A percentile compares a stretch with the other conserved stretches of the same genome.
Evolutionary conservation across 2,329 filamentous ascomycete species (phyloP).

Genomic region (Xylaria sp.): DNA sequence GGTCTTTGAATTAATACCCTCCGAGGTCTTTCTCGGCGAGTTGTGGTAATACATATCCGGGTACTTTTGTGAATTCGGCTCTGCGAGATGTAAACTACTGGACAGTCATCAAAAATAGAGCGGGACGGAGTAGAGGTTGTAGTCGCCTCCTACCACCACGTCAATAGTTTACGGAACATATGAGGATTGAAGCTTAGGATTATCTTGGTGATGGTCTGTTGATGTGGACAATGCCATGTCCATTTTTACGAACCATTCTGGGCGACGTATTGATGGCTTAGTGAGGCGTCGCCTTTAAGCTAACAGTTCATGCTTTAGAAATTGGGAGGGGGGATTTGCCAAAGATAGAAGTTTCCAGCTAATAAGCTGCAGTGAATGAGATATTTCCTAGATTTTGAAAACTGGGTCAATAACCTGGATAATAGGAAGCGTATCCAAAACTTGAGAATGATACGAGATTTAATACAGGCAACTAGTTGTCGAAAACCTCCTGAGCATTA

Average conservation of each 20-base stretch:
- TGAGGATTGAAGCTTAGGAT: not conserved
- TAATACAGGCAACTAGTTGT: not conserved
- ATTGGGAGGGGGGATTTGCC: too few relatives aligned
- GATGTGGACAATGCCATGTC: not conserved
- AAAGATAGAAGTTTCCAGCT: not conserved
- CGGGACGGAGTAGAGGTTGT: not conserved
- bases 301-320: not conserved
- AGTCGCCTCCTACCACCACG: not conserved
- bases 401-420: not conserved
- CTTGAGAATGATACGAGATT: not conserved
- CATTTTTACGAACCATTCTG: not conserved
- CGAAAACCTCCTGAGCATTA: not conserved
- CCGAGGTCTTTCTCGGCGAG: not conserved
- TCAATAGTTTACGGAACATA: not conserved
- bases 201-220: not conserved
- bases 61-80: not conserved
- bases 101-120: not conserved
- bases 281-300: not conserved
- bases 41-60: not conserved
- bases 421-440: not conserved
- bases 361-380: not conserved
- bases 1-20: not conserved
- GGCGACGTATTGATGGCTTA: too few relatives aligned
- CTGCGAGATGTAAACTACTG: not conserved
- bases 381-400: not conserved